Evolutionary conservation across 768 basidiomycete genomes (phyloP), one percentile per base, ranked within the genome.

Genomic region (Mycena capillaripes): DNA sequence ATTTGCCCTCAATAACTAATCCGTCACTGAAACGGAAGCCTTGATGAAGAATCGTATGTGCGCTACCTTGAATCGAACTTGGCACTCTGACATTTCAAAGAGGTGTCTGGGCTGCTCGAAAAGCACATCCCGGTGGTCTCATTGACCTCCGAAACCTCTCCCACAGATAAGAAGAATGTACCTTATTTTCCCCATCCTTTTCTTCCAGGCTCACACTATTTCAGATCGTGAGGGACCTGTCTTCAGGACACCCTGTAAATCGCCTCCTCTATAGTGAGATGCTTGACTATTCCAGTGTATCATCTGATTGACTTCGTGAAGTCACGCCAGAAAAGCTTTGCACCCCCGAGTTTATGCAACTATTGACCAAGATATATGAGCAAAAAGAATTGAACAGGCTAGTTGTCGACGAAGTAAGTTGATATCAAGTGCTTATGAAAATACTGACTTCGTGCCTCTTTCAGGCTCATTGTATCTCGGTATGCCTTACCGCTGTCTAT

Each of bases 381-480:
- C 85, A 90, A 19, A 83, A 86, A 10, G 86, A 89, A 64, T 82
- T 96, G 4, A 93, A 91, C 71, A 86, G 95, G 9, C 83, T 97
- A 7, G 93, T 96, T 16, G 87, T 96, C 3, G 95, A 96, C 66
- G 95, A 96, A 87, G 93, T 92, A 69, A 57, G 80, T 76, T 27
- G 1, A n/a, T 11, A 21, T 46, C 30, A 27, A 7, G 14, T 50
- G 17, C 25, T 21, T 11, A 8, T 42, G 23, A 53, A 27, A 44
- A 65, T 65, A 25, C 34, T 67, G 16, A 71, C 48, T 56, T 60
- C 30, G 30, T 53, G 4, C 21, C 21, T 46, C 34, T 9, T 9
- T 14, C 40, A 93, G 93, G 95, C 94, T 2, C 94, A 95, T 79
- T 95, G 95, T 74, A 94, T 95, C 73, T 95, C 94, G 23, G 93